Percentiles rank a stretch among this genome's conserved stretches.
These are phyloP conservation scores for Physcia stellaris DNA, from an alignment of 495 filamentous ascomycete genomes.

Conservation along the genomic window DNA sequence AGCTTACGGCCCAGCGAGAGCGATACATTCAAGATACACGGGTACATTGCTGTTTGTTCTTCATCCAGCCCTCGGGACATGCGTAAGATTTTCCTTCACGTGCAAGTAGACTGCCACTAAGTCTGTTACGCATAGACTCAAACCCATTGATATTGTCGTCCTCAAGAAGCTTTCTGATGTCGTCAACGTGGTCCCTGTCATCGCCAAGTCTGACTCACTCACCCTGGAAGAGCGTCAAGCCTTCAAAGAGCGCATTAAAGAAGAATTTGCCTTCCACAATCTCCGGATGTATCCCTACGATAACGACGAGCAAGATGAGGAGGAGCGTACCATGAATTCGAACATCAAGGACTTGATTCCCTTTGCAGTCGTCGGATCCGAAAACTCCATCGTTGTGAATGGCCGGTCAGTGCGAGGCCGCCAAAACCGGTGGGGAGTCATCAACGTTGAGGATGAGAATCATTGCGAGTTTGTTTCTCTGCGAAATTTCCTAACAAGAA, in stretches of 20 bases:
- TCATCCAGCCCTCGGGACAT: constrained; percentile 97
- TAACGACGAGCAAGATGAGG: constrained; percentile 95
- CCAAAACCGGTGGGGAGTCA: constrained; percentile 98
- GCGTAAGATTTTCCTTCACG: constrained; percentile 44
- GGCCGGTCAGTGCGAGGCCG: constrained; percentile 96
- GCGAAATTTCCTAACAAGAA: constrained; percentile 92
- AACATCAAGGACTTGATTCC: constrained; percentile 97
- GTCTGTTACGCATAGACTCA: constrained; percentile 35
- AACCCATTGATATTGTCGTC: constrained; percentile 98
- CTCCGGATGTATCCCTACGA: constrained; percentile 99
- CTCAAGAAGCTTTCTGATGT: constrained; percentile 98
- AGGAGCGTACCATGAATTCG: constrained; percentile 84
- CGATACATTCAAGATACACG: constrained; percentile 98
- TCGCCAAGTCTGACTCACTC: constrained; percentile 94
- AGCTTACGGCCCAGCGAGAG: constrained; percentile 98
- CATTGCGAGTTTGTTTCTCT: constrained; percentile 99
- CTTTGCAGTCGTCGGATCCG: constrained; percentile 94
- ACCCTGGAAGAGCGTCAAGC: constrained; percentile 89
- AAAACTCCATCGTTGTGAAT: constrained; percentile 93
- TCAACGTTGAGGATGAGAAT: constrained; percentile 98
- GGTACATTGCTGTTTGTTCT: constrained; percentile 99
- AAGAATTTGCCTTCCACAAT: constrained; percentile 99
- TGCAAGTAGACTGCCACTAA: background rate
- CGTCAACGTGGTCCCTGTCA: constrained; percentile 97
- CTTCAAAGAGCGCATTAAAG: constrained; percentile 99